Evolutionary conservation across 495 filamentous ascomycete species (phyloP), one percentile per base, ranked within the genome.

Genomic region (Pseudevernia furfuracea): DNA sequence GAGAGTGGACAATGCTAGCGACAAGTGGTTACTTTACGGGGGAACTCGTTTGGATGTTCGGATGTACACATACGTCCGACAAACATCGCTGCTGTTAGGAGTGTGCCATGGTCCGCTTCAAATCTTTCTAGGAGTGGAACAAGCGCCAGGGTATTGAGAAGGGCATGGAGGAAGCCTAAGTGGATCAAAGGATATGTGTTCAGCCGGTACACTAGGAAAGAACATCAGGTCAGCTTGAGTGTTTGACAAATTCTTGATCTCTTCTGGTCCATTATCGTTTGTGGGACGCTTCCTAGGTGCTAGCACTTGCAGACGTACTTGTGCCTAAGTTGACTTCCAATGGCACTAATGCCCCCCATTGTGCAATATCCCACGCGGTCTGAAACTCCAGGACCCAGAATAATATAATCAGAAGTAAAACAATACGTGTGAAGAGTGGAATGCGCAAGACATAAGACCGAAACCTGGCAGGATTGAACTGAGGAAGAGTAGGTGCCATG

Each of bases 131-230:
- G 72, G 56, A 98, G 77, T 21, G 94, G 94, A 15, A 85, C 85
- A 64, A 97, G 75, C 6, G 91, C 87, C 56, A 96, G 23, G 49
- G 88, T 71, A 74, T 97, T 96, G 69, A 97, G 72, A 37, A 93
- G 67, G 56, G 85, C 77, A 73, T 97, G 94, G 64, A 95, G 79
- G 74, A 93, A 82, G 66, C 86, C 85, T 38, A 81, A 70, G 73
- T 98, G 94, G 62, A 97, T 87, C 60, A 98, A 80, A 3, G 93
- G 92, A 73, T 89, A 98, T 14, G 92, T 95, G 71, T 96, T 97
- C 23, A 92, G 79, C 65, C 94, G 89, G 74, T 97, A 90, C 82
- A 96, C 93, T 96, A 74, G 58, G 53, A 32, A 14, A 43, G 21
- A 34, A 32, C 23, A 48, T 49, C 30, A 55, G 38, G 38, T 65